A percentile compares a stretch with the other conserved stretches of the same genome.
phyloP scores from a whole-genome alignment of 768 basidiomycete genomes.

The Omphalotus guepiniiformis region DNA sequence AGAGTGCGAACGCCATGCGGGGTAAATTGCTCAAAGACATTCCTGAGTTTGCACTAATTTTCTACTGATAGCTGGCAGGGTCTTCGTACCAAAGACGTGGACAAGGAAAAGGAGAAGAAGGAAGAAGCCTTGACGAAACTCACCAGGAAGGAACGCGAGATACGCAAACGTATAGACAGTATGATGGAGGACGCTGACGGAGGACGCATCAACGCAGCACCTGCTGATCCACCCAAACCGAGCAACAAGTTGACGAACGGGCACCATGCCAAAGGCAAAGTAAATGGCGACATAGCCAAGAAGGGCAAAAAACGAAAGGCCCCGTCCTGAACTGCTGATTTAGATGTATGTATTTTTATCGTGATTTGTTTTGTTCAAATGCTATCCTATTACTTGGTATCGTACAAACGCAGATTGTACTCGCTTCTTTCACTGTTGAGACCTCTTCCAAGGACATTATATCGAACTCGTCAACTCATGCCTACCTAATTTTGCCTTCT shows the following conservation, averaged over 20 bases:
- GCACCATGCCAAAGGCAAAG: conserved; percentile 33
- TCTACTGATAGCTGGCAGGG: conserved; percentile 63
- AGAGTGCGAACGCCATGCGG: conserved; percentile 74
- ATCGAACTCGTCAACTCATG: too few species aligned
- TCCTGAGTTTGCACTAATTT: conserved; percentile 8
- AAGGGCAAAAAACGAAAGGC: conserved; percentile 57
- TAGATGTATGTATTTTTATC: conserved; percentile 24
- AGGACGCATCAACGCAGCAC: conserved; percentile 27
- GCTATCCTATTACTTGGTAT: conserved; percentile 12
- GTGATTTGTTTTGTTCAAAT: conserved; percentile 14
- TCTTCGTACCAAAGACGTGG: conserved; percentile 66
- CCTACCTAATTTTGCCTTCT: too few species aligned
- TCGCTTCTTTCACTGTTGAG: too few species aligned
- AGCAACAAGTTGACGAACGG: conserved; percentile 42
- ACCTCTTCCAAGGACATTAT: too few species aligned
- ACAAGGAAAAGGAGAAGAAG: conserved; percentile 72
- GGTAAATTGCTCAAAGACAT: conserved; percentile 42
- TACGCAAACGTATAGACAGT: conserved; percentile 76
- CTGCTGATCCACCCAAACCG: conserved; percentile 16
- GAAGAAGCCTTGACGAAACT: conserved; percentile 63
- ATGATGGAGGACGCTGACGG: conserved; percentile 39
- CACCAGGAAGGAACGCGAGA: conserved; percentile 71
- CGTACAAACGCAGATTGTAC: conserved; percentile 16
- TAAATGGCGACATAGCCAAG: conserved; percentile 42
- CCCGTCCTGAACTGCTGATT: conserved; percentile 24